Evolutionary conservation across 1,139 yeast genomes (phyloP).

Genomic region (Taphrina wiesneri): DNA sequence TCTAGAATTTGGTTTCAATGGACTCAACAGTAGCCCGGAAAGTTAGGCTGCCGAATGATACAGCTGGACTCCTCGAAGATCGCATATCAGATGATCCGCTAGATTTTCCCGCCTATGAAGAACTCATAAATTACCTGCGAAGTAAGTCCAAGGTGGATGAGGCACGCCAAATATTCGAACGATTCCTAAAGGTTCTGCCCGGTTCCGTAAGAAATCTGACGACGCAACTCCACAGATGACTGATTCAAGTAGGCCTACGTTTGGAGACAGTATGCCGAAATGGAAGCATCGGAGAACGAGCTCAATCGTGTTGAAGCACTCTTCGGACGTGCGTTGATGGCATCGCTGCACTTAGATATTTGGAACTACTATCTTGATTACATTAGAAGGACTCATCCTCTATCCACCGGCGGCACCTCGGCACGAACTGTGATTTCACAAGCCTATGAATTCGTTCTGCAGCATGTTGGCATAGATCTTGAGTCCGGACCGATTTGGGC

Average conservation of each 20-base stretch:
- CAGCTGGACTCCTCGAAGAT: constrained; percentile 62
- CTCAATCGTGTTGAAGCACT: constrained; percentile 65
- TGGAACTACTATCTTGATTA: constrained; percentile 77
- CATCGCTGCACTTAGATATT: constrained; percentile 62
- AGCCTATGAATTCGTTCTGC: constrained; percentile 82
- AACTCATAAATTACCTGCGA: constrained; percentile 57
- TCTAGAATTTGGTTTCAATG: too few species aligned
- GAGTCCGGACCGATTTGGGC: constrained; percentile 74
- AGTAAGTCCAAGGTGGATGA: constrained; percentile 65
- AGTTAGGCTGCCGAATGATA: constrained; percentile 49
- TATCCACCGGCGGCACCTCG: constrained; percentile 76
- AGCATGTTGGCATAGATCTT: constrained; percentile 75
- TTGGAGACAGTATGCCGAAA: constrained; percentile 74
- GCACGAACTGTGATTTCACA: constrained; percentile 74
- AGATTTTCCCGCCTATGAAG: constrained; percentile 60
- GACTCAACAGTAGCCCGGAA: background rate
- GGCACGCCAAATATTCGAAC: constrained; percentile 60
- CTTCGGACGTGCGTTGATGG: constrained; percentile 62
- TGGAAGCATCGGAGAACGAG: constrained; percentile 69
- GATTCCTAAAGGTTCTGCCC: constrained; percentile 53
- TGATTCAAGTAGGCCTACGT: constrained; percentile 61
- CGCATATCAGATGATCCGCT: constrained; percentile 58
- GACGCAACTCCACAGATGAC: background rate
- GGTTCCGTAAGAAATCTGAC: constrained; percentile 9
- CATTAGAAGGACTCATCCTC: constrained; percentile 73